Base-by-base conservation (phyloP, 1,284 basidiomycete genomes). In the Stygiomarasmius scandens region DNA sequence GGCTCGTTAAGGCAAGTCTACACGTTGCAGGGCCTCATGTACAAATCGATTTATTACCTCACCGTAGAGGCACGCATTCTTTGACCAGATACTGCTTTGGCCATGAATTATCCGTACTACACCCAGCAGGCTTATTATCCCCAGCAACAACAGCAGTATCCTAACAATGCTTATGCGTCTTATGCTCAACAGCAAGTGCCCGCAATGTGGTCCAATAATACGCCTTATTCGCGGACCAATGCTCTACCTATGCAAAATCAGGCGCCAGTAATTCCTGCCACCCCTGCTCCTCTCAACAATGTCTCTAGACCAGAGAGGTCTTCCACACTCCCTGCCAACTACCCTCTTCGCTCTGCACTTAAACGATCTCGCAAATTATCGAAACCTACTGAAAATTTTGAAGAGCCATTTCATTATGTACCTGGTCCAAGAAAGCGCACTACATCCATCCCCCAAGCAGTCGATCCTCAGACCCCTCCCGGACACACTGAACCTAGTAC, bases 271-370 rank as follows among this genome's bases (percentile, higher is more conserved):
- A 52, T 48, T 27, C 48, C 55, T n/a, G 20, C 34, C 55, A 22
- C 36, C n/a, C n/a, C n/a, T n/a, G n/a, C n/a, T 36, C n/a, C 9
- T 38, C 29, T 47, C 51, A 29, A 49, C 25, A 49, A 50, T 29
- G 22, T 24, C 12, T 11, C 50, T 38, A 12, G 27, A 38, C 23
- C 55, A 52, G 32, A 43, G 45, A 29, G 55, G n/a, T 51, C 24
- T 48, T 44, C 49, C 23, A 53, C 45, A n/a, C 38, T 49, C 19
- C 46, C 58, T 11, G 14, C 50, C 34, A 12, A 22, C n/a, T 16
- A 43, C 12, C n/a, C 54, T 25, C 29, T 16, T 9, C 49, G 34
- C n/a, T 82, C 87, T 27, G 86, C 84, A 0, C 69, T 90, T 68
- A 89, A 85, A 69, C 85, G 79, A 16, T 19, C 38, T 5, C 38